Conservation (phyloP, 192 early-diverging fungal genomes). For the Endogone sp. region DNA sequence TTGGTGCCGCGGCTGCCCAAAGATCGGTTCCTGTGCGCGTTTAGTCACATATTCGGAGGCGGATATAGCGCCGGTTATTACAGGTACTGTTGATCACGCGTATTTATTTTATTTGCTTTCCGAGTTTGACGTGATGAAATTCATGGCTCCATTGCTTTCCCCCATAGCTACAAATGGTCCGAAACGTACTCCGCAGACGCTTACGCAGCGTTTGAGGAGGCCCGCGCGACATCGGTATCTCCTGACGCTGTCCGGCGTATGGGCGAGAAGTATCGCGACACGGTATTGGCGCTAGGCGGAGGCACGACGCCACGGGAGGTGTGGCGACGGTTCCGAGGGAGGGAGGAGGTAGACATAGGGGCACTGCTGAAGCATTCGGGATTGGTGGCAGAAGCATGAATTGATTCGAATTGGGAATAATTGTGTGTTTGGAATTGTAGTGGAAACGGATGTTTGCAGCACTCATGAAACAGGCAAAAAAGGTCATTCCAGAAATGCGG, state of each 20-base stretch:
- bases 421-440: no score
- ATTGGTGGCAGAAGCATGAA: slow-evolving; percentile 6
- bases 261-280: slow-evolving; percentile 51
- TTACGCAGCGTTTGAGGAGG: slow-evolving; percentile 55
- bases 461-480: no score
- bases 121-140: neutral
- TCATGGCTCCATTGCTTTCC: neutral
- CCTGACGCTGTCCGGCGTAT: slow-evolving; percentile 8
- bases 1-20: slow-evolving; percentile 41
- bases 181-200: slow-evolving; percentile 61
- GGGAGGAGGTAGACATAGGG: slow-evolving; percentile 42
- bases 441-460: no score
- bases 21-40: slow-evolving; percentile 53
- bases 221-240: neutral
- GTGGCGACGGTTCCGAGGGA: slow-evolving; percentile 50
- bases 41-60: slow-evolving; percentile 57
- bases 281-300: slow-evolving; percentile 53
- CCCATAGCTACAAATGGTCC: slow-evolving; percentile 53
- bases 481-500: no score
- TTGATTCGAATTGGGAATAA: no score
- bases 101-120: neutral
- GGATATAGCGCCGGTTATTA: slow-evolving; percentile 60
- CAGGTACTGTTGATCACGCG: slow-evolving; percentile 21
- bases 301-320: slow-evolving; percentile 47
- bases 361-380: slow-evolving; percentile 53